Evolutionary conservation across 192 early-diverging fungal species (phyloP), one percentile per base, ranked within the genome.

Genomic region (Coemansia sp.): DNA sequence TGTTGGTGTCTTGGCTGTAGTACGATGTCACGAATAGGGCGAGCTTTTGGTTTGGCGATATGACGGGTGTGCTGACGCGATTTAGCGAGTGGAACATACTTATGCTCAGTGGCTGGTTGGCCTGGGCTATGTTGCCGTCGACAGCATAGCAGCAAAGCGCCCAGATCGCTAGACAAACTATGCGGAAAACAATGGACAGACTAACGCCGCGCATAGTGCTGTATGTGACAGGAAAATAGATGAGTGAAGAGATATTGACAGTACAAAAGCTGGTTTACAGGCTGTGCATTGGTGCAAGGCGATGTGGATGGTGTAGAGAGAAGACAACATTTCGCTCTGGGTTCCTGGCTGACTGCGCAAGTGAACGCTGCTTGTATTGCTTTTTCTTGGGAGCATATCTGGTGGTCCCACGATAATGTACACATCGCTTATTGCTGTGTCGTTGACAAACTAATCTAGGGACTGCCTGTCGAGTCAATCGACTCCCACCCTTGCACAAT

Each of bases 1-100:
- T 59, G 68, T 69, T 75, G 10, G 33, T 36, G 39, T 75, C 73
- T 6, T 48, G 66, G 53, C 36, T 68, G 65, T 75, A 66, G 41
- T 64, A 65, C 0, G 66, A 61, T 8, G 67, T 69, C 10, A 64
- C 43, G 23, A 65, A 75, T 16, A 75, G 20, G 1, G 63, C 73
- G 12, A 38, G 45, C 28, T 62, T 60, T 57, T 64, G 37, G 36
- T 75, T 64, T 33, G 73, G 73, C 23, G 73, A 75, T 41, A 75
- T 33, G 10, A 64, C 62, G 11, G 73, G 73, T 3, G 62, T 39
- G 26, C 66, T 53, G 10, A 75, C 67, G 42, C 67, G 52, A 12
- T 59, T 58, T 12, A 75, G 60, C 14, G 67, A 56, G 36, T 68
- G 63, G 43, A 69, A 68, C 37, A 60, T 18, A n/a, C 52, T 60